Conservation (phyloP, 202 grass and related monocot species). For the Sporobolus alterniflorus region DNA sequence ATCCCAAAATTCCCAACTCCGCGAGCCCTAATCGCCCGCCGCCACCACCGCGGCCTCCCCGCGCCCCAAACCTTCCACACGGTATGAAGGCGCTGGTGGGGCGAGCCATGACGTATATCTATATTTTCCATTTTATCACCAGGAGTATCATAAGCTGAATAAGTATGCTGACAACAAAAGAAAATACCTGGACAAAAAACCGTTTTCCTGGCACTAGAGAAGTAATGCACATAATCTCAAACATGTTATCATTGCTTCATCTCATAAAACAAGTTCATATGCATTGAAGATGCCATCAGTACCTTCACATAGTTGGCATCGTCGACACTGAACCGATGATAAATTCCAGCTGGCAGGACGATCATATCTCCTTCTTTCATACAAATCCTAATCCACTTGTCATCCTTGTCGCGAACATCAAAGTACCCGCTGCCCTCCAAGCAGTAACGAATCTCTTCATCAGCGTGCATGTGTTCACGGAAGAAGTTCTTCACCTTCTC, state of each 20-base stretch:
- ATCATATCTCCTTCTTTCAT: conserved; percentile 94
- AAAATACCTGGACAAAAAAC: neutral
- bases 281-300: neutral
- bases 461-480: conserved; percentile 84
- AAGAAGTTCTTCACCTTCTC: conserved; percentile 93
- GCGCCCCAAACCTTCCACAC: too few species aligned
- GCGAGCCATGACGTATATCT: too few species aligned
- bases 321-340: conserved; percentile 88
- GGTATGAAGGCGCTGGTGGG: too few species aligned
- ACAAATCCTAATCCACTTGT: conserved; percentile 88
- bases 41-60: too few species aligned
- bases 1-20: too few species aligned
- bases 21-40: too few species aligned
- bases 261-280: neutral
- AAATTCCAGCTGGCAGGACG: conserved; percentile 83
- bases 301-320: conserved; percentile 81
- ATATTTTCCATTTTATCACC: neutral
- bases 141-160: neutral
- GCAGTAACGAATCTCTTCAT: conserved; percentile 97
- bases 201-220: neutral
- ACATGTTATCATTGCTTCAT: neutral
- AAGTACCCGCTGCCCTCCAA: conserved; percentile 92
- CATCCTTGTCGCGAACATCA: conserved; percentile 83
- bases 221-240: neutral
- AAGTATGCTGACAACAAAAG: neutral